These are phyloP conservation scores for Rubroboletus satanas DNA, from an alignment of 768 basidiomycete species.

Conservation along the genomic window DNA sequence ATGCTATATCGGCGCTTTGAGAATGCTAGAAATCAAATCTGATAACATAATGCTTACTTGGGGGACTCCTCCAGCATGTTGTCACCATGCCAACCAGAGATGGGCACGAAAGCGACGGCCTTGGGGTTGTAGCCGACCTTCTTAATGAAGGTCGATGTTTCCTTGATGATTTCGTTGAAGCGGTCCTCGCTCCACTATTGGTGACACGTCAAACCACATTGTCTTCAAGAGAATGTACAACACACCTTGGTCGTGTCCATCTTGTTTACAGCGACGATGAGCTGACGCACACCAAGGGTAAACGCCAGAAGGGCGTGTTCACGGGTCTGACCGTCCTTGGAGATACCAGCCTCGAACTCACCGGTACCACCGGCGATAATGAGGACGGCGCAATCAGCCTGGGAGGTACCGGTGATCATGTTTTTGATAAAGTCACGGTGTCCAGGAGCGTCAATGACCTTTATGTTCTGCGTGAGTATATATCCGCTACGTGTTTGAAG, in stretches of 20 bases:
- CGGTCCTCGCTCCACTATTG: constrained; percentile 96
- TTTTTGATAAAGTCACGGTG: constrained; percentile 99
- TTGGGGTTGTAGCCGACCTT: constrained; percentile 99
- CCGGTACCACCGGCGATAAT: constrained; percentile 99
- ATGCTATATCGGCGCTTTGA: constrained; percentile 54
- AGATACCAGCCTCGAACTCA: constrained; percentile 99
- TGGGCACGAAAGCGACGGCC: constrained; percentile 96
- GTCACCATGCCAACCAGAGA: constrained; percentile 99
- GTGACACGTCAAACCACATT: neutral
- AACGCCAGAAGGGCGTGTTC: constrained; percentile 99
- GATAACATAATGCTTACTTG: constrained; percentile 57
- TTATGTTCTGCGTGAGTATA: constrained; percentile 7
- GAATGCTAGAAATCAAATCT: constrained; percentile 2
- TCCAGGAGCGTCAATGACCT: constrained; percentile 99
- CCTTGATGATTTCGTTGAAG: constrained; percentile 99
- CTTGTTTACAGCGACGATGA: constrained; percentile 99
- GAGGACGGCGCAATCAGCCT: constrained; percentile 99
- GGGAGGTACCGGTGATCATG: constrained; percentile 99
- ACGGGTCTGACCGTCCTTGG: constrained; percentile 99
- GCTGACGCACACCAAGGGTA: constrained; percentile 99
- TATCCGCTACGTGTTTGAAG: neutral
- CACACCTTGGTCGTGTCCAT: constrained; percentile 98
- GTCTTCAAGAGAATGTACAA: neutral
- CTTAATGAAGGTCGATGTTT: constrained; percentile 97
- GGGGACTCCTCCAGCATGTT: constrained; percentile 99